phyloP scores from a whole-genome alignment of 1,139 yeast genomes.

The Taphrina deformans region DNA sequence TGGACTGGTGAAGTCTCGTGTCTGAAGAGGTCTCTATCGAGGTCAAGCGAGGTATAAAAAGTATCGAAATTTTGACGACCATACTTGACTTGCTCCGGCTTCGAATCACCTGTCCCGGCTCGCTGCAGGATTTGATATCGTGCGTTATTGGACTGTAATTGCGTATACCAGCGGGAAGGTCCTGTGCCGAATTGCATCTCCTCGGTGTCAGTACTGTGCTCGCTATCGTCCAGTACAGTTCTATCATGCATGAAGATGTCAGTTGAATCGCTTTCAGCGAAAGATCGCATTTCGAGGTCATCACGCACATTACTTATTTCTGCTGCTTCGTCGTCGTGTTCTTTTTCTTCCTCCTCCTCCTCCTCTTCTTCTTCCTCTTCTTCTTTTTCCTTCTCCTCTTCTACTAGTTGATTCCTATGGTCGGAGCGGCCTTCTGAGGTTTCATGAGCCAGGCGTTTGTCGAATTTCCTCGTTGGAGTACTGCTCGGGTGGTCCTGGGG shows the following conservation, averaged over 20 bases:
- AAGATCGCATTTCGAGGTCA: background rate
- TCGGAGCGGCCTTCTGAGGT: background rate
- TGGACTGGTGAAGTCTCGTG: background rate
- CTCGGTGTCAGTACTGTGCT: background rate
- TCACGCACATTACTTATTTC: background rate
- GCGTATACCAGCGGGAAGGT: background rate
- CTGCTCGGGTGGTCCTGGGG: background rate
- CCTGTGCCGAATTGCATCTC: background rate
- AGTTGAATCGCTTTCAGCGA: background rate
- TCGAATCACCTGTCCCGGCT: background rate
- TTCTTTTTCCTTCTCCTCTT: background rate
- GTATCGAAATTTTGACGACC: background rate
- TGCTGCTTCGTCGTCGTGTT: background rate
- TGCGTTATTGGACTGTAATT: background rate
- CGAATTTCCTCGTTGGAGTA: background rate
- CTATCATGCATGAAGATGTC: background rate
- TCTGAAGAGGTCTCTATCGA: background rate
- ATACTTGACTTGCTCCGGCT: background rate
- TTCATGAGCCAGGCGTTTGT: no score
- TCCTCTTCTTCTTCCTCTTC: background rate
- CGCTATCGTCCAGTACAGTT: background rate
- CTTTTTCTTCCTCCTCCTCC: background rate
- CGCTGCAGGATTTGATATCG: background rate
- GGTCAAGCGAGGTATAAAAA: background rate
- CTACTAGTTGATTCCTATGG: no score